Evolutionary conservation across 2,329 filamentous ascomycete species (phyloP), one percentile per base, ranked within the genome.

Genomic region (Achaetomium macrosporum): DNA sequence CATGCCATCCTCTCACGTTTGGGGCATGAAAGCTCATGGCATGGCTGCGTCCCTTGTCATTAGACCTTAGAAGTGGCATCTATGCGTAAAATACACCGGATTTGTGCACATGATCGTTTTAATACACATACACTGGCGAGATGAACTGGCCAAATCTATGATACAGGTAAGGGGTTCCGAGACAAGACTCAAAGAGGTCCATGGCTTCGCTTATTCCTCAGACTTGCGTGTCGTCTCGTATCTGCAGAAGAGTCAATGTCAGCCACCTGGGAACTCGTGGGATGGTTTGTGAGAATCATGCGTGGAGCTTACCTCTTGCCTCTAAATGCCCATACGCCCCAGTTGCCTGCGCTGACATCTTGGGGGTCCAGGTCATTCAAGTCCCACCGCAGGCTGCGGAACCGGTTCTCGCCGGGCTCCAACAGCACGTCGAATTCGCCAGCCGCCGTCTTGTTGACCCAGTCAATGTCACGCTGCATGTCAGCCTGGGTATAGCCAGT

Each of bases 401-500:
- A 99, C 15, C 78, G 79, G 66, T 99, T 99, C 77, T 97, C 91
- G 36, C 90, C 91, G 0, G 95, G 93, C 69, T 96, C 82, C 64
- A 99, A 76, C 54, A 99, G 73, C 37, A 99, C 76, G 66, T 99
- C 93, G 66, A 96, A 92, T 70, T 99, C 93, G 17, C 91, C 91
- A 2, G 81, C 81, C 47, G 88, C 90, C 57, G 89, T 90, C 65
- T 92, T 84, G 66, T 85, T 78, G 29, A 99, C 88, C 85, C 90
- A 96, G 36, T 89, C 82, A 44, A 95, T 86, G 69, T 99, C 93
- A 55, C 93, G 79, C 68, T 95, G 82, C 86, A 97, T 90, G 67
- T 99, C 93, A 71, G 83, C 89, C 64, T 95, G 89, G 1, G 93
- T 97, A 70, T 99, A 99, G 2, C 95, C 95, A 0, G 93, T 99